Evolutionary conservation across 345 rosid species (phyloP), one percentile per base, ranked within the genome.

Genomic region (Acer saccharum): DNA sequence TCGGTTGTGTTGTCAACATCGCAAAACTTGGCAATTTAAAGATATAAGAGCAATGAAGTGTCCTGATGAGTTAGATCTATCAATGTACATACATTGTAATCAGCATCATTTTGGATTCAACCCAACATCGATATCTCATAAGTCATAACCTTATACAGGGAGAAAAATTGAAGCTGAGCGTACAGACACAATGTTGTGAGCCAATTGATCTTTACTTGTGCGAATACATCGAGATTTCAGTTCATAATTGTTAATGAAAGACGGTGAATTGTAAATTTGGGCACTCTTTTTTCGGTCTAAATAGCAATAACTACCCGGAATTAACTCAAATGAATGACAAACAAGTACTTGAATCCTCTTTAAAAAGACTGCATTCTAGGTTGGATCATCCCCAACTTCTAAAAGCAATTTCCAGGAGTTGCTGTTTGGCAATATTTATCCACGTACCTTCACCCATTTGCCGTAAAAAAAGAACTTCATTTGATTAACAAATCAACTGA

Each of bases 1-100:
- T 32, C 0, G 39, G 6, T 3, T n/a, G 83, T 72, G 55, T 46
- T 43, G 79, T 69, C 81, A 79, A 73, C 83, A 65, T 76, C 78
- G 54, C 54, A 68, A 44, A 68, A 41, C 68, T 29, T 61, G 4
- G 41, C 69, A 20, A 48, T 29, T 55, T 20, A 64, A 78, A 82
- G 71, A 75, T 43, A 50, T 7, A n/a, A 44, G 3, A 60, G 64
- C 69, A 79, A 73, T 32, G 39, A 68, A 43, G 55, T 10, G 7
- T 9, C 16, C 13, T 35, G 54, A 39, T 6, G 54, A 41, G 66
- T 10, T 39, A 58, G 18, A 72, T 58, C 29, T 55, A 58, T 39
- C 16, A 4, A 39, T 39, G 14, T 1, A 65, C 12, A 4, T 72
- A 12, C 57, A 57, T 10, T 57, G 29, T 57, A 18, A 18, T 4